Percentiles rank a stretch among this genome's conserved stretches.
phyloP scores from a whole-genome alignment of 805 yeast genomes.

The Kodamaea nitidulidarum region DNA sequence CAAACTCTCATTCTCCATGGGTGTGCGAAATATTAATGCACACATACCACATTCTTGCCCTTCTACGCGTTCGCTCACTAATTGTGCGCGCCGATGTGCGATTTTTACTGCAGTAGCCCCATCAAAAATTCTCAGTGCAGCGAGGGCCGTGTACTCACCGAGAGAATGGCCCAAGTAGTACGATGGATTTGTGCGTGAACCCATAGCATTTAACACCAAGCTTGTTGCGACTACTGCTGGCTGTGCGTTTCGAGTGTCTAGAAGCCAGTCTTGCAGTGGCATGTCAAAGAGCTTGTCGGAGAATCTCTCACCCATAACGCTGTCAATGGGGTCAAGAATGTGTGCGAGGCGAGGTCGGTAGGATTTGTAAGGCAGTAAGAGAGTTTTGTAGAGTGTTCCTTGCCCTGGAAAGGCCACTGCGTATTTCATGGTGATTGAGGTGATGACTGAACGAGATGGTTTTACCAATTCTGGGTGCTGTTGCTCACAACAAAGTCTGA shows the following conservation, averaged over 20 bases:
- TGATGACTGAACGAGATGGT: too few relatives aligned
- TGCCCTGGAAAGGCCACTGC: constrained; percentile 37
- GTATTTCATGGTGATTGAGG: constrained; percentile 6
- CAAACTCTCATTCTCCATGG: neutral
- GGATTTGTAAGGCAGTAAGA: constrained; percentile 1
- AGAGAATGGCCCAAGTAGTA: constrained; percentile 46
- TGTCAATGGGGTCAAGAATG: constrained; percentile 15
- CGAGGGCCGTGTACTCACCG: constrained; percentile 47
- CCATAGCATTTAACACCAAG: neutral
- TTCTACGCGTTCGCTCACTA: constrained; percentile 30
- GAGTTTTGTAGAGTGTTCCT: constrained; percentile 16
- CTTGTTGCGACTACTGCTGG: constrained; percentile 47
- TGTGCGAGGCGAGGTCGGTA: constrained; percentile 1
- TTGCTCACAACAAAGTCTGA: too few relatives aligned
- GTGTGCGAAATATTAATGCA: constrained; percentile 9
- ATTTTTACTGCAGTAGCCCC: constrained; percentile 34
- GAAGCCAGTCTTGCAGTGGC: constrained; percentile 18
- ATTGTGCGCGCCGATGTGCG: constrained; percentile 42
- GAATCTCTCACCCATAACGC: constrained; percentile 20
- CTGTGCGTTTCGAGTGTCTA: constrained; percentile 46
- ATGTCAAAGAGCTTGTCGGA: constrained; percentile 8
- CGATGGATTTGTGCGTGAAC: too few relatives aligned
- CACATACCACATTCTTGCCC: constrained; percentile 9
- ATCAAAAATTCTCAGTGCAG: constrained; percentile 32
- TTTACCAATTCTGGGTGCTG: too few relatives aligned